Conservation (phyloP, 2,329 filamentous ascomycete genomes). For the Ophiocordyceps camponoti-floridani region DNA sequence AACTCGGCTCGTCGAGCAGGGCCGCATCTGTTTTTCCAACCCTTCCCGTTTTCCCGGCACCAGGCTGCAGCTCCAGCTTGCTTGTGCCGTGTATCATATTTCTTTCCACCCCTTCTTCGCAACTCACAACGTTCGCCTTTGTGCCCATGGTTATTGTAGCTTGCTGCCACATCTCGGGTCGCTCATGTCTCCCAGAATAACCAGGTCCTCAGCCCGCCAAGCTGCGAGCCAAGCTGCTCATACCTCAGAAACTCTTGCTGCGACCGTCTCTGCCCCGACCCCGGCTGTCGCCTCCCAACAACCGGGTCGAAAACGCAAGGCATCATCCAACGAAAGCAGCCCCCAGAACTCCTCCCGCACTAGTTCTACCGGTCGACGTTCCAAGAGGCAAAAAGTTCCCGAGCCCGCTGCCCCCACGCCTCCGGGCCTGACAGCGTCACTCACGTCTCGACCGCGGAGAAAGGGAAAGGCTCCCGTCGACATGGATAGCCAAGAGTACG, state of each 20-base stretch:
- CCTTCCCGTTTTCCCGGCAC: not conserved
- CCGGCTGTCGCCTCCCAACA: constrained; percentile 16
- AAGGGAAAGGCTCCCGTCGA: constrained; percentile 42
- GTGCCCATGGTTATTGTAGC: constrained; percentile 10
- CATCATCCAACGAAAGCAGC: constrained; percentile 32
- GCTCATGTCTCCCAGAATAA: constrained; percentile 96
- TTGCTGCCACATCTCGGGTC: constrained; percentile 10
- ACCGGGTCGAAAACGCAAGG: constrained; percentile 61
- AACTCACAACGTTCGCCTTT: constrained; percentile 2
- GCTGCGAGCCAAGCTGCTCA: constrained; percentile 46
- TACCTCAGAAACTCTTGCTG: constrained; percentile 19
- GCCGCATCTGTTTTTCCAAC: not conserved
- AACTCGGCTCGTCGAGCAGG: not conserved
- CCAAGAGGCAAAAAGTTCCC: constrained; percentile 54
- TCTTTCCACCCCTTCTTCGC: constrained; percentile 1
- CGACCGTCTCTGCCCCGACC: constrained; percentile 15
- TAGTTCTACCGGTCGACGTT: constrained; percentile 32
- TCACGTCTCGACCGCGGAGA: constrained; percentile 28
- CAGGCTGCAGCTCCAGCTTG: constrained; percentile 1
- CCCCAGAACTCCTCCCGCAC: constrained; percentile 14
- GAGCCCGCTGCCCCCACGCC: constrained; percentile 22
- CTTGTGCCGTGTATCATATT: not conserved
- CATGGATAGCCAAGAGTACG: constrained; percentile 61
- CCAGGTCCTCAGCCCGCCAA: constrained; percentile 85
- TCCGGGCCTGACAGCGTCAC: constrained; percentile 9